These are phyloP conservation scores for Rhodocollybia butyracea DNA, from an alignment of 768 basidiomycete species.

Conservation along the genomic window DNA sequence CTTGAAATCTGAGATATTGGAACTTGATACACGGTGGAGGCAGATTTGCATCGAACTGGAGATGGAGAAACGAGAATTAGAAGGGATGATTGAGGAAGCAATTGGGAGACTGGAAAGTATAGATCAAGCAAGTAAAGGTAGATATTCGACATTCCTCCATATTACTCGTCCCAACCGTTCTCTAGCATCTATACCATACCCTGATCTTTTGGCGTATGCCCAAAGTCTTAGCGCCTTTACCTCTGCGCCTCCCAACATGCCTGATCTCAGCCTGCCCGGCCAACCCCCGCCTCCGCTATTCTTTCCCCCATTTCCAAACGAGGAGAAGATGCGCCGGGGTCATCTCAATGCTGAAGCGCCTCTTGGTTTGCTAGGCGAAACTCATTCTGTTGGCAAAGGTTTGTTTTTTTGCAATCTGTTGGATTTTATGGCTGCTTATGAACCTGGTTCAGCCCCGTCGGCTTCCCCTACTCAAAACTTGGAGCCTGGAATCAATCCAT, in stretches of 20 bases:
- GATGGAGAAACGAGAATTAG: constrained; percentile 64
- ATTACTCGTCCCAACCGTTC: neutral
- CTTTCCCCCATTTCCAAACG: constrained; percentile 89
- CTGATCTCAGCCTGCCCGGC: constrained; percentile 64
- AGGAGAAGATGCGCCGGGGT: constrained; percentile 87
- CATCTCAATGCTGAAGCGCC: constrained; percentile 78
- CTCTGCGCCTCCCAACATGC: constrained; percentile 86
- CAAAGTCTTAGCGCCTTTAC: constrained; percentile 84
- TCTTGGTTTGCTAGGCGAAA: constrained; percentile 75
- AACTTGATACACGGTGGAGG: constrained; percentile 64
- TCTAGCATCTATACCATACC: constrained; percentile 75
- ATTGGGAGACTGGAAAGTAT: constrained; percentile 69
- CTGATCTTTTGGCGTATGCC: constrained; percentile 80
- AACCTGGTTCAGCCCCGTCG: constrained; percentile 47
- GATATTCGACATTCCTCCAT: constrained; percentile 1
- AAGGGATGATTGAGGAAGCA: constrained; percentile 71
- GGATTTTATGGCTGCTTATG: constrained; percentile 5
- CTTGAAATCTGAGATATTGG: constrained; percentile 67
- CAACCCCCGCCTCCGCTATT: constrained; percentile 77
- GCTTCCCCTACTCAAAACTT: constrained; percentile 56
- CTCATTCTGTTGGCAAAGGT: constrained; percentile 78
- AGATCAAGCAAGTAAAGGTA: constrained; percentile 69
- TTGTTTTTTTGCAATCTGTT: constrained; percentile 22
- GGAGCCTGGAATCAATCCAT: constrained; percentile 58
- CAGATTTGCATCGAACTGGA: constrained; percentile 65